Percentiles rank a stretch among this genome's conserved stretches.
phyloP scores from a whole-genome alignment of 106 monocot genomes.

The Agapanthus africanus region DNA sequence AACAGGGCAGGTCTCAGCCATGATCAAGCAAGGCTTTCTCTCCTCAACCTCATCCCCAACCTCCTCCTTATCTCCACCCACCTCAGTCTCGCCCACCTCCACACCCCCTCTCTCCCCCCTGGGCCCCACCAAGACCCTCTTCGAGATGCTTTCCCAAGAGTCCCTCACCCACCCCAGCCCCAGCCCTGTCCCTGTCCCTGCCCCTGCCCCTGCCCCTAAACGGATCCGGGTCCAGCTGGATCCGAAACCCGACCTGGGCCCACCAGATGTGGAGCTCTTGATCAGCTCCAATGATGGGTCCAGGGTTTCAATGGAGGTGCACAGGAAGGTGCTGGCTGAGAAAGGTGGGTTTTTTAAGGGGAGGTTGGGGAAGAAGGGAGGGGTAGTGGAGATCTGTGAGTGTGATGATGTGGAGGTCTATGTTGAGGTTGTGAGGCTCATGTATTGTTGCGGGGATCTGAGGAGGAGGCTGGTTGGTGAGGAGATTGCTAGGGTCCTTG shows the following conservation, averaged over 20 bases:
- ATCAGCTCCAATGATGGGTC: slow-evolving; percentile 29
- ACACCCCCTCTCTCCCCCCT: slow-evolving; percentile 1
- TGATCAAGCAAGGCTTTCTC: slow-evolving; percentile 44
- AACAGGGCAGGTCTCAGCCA: slow-evolving; percentile 38
- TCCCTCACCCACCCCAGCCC: slow-evolving; percentile 6
- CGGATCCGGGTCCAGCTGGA: slow-evolving; percentile 21
- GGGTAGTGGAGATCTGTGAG: slow-evolving; percentile 44
- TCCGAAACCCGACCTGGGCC: slow-evolving; percentile 14
- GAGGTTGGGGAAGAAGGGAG: slow-evolving; percentile 19
- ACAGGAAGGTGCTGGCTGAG: slow-evolving; percentile 21
- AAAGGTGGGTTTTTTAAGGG: slow-evolving; percentile 34
- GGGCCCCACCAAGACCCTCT: slow-evolving; percentile 7
- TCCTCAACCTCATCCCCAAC: slow-evolving; percentile 1
- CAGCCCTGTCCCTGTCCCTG: slow-evolving; percentile 2
- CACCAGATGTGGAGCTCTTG: slow-evolving; percentile 29
- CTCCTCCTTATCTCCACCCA: neutral
- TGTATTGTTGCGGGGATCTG: slow-evolving; percentile 53
- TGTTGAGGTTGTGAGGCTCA: slow-evolving; percentile 52
- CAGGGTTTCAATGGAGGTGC: slow-evolving; percentile 27
- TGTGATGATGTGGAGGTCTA: slow-evolving; percentile 60
- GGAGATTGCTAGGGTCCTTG: slow-evolving; percentile 27
- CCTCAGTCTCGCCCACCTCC: slow-evolving; percentile 7
- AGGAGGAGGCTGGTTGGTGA: slow-evolving; percentile 22
- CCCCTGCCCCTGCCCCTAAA: slow-evolving; percentile 8
- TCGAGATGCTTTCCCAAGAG: neutral